Base-by-base conservation (phyloP, 257 asterid genomes). In the Handroanthus guayacan region DNA sequence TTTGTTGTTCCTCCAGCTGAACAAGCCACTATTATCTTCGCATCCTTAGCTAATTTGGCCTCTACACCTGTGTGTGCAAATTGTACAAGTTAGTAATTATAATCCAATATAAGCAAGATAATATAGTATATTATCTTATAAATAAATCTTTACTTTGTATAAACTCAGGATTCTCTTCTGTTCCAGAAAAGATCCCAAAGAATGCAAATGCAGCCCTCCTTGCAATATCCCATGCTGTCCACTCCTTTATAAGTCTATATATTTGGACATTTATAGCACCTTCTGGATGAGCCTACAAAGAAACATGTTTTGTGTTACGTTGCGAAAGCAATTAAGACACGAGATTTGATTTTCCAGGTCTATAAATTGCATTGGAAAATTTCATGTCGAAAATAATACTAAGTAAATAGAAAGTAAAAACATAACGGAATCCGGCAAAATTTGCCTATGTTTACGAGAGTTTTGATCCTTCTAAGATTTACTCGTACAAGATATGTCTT, bases 201-300 rank as follows among this genome's bases (percentile, higher is more conserved):
- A 95, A 95, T 7, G 99, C 99, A 79, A 92, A 95, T 39, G 99
- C 99, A 67, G 87, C 96, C 54, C 99, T 83, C 80, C 99, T 85
- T 18, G 98, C 94, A 72, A 95, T 95, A 84, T 95, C 99, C 98
- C 99, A 95, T 9, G 99, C 95, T 10, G 98, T 92, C 99, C 99
- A 95, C 77, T 95, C 99, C 88, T 95, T 95, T 79, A 95, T 95
- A 55, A 95, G 95, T 87, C 99, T 86, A 72, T 92, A 95, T 81
- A 95, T 89, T 86, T 95, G 95, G 82, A 92, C 98, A 82, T 92
- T 92, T 39, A 95, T 84, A 18, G 99, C 98, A 61, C 96, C 99
- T 65, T 88, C 91, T 31, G 99, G 96, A 83, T 92, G 99, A 68
- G 82, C 96, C 99, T 92, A 71, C 57, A 74, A 68, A 41, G 47